These are phyloP conservation scores for Dinochytrium kinnereticum DNA, from an alignment of 371 early-diverging fungal genomes.

Conservation along the genomic window DNA sequence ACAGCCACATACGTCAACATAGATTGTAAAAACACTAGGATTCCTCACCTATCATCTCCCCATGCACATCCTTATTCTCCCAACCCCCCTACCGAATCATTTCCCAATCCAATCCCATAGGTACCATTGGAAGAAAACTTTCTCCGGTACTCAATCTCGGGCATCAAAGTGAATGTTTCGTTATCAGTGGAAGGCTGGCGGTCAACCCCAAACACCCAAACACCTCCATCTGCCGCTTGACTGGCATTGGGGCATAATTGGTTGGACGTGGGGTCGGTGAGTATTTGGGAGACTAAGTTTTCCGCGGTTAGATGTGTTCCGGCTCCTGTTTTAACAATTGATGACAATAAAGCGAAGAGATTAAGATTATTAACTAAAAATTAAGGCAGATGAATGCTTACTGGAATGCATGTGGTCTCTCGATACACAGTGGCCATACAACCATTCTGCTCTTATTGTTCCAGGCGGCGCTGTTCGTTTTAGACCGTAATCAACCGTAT, in stretches of 20 bases:
- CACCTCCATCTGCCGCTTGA: constrained; percentile 34
- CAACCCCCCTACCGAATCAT: not conserved
- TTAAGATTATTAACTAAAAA: no score
- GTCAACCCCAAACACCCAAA: constrained; percentile 42
- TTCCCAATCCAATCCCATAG: not conserved
- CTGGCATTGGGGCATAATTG: constrained; percentile 45
- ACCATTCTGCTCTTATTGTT: no score
- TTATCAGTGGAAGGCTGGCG: constrained; percentile 6
- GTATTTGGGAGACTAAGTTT: constrained; percentile 1
- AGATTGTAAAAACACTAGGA: constrained; percentile 33
- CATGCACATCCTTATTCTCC: constrained; percentile 15
- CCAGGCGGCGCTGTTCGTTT: no score
- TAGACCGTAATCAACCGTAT: no score
- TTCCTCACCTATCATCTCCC: constrained; percentile 18
- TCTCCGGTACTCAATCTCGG: not conserved
- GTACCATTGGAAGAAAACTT: not conserved
- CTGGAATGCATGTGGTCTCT: no score
- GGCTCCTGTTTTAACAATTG: no score
- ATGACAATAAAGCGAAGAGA: no score
- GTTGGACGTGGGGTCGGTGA: constrained; percentile 25
- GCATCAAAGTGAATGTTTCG: not conserved
- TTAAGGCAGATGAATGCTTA: no score
- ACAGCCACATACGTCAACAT: no score
- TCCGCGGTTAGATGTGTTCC: constrained; percentile 24
- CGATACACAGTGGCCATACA: no score